Evolutionary conservation across 768 basidiomycete species (phyloP).

Genomic region (Leccinum fibrillosum): DNA sequence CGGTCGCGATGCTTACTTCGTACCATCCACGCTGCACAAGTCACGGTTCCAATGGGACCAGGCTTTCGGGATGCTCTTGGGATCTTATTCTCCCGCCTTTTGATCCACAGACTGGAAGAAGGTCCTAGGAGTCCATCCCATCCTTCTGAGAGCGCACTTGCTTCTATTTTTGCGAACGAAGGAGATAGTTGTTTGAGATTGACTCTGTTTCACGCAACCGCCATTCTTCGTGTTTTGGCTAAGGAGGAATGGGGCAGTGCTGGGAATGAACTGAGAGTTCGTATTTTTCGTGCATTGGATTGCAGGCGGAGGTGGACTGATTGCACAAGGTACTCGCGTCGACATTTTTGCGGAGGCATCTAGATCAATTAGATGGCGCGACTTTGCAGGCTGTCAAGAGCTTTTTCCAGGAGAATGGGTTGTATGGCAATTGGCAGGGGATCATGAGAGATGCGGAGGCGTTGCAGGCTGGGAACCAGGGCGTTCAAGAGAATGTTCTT

Average conservation of each 20-base stretch:
- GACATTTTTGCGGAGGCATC: constrained; percentile 31
- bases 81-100: constrained; percentile 24
- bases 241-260: constrained; percentile 38
- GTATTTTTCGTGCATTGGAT: constrained; percentile 12
- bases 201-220: constrained; percentile 30
- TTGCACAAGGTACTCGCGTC: constrained; percentile 20
- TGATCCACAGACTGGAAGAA: constrained; percentile 41
- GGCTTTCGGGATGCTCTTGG: constrained; percentile 31
- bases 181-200: constrained; percentile 27
- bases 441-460: constrained; percentile 14
- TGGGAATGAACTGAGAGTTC: constrained; percentile 32
- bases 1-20: constrained; percentile 41
- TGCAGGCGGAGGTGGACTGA: constrained; percentile 3
- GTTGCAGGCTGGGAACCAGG: background rate
- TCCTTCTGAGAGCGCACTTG: constrained; percentile 13
- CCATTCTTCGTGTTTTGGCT: constrained; percentile 38
- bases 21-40: constrained; percentile 34
- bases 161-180: constrained; percentile 24
- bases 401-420: constrained; percentile 17
- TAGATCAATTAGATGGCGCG: constrained; percentile 28
- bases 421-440: constrained; percentile 13
- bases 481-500: background rate
- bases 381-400: constrained; percentile 21
- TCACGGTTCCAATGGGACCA: constrained; percentile 21
- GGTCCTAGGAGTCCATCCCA: constrained; percentile 31